phyloP scores from a whole-genome alignment of 805 yeast species.

The Brettanomyces nanus region DNA sequence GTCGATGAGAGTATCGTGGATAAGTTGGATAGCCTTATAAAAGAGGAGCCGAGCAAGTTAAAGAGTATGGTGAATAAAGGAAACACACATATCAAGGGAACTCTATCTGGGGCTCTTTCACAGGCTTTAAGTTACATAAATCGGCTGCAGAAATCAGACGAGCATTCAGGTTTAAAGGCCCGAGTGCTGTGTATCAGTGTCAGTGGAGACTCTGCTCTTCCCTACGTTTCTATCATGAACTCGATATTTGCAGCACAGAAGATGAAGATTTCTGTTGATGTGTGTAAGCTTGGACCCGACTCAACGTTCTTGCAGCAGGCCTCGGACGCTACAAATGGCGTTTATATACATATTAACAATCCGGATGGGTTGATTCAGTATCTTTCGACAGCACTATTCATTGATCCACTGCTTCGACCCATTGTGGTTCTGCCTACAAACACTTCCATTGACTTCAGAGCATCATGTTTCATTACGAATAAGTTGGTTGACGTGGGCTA shows the following conservation, averaged over 20 bases:
- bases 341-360: slow-evolving; percentile 60
- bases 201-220: slow-evolving; percentile 66
- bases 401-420: slow-evolving; percentile 78
- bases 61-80: slow-evolving; percentile 15
- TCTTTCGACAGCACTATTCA: slow-evolving; percentile 69
- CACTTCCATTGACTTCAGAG: slow-evolving; percentile 83
- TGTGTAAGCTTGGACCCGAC: slow-evolving; percentile 65
- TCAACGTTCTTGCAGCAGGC: slow-evolving; percentile 93
- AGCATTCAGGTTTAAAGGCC: slow-evolving; percentile 44
- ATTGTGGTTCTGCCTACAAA: slow-evolving; percentile 74
- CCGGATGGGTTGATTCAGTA: slow-evolving; percentile 79
- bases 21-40: slow-evolving; percentile 43
- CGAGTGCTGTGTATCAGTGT: slow-evolving; percentile 56
- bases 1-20: slow-evolving; percentile 68
- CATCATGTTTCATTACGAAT: slow-evolving; percentile 90
- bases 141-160: slow-evolving; percentile 46
- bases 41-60: slow-evolving; percentile 21
- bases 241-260: slow-evolving; percentile 94
- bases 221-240: slow-evolving; percentile 91
- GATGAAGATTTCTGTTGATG: slow-evolving; percentile 82
- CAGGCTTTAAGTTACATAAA: slow-evolving; percentile 76
- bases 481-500: slow-evolving; percentile 86
- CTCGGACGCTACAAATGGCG: slow-evolving; percentile 88
- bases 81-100: slow-evolving; percentile 32
- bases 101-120: slow-evolving; percentile 72